phyloP scores from a whole-genome alignment of 2,329 filamentous ascomycete genomes.

The Colletotrichum truncatum region DNA sequence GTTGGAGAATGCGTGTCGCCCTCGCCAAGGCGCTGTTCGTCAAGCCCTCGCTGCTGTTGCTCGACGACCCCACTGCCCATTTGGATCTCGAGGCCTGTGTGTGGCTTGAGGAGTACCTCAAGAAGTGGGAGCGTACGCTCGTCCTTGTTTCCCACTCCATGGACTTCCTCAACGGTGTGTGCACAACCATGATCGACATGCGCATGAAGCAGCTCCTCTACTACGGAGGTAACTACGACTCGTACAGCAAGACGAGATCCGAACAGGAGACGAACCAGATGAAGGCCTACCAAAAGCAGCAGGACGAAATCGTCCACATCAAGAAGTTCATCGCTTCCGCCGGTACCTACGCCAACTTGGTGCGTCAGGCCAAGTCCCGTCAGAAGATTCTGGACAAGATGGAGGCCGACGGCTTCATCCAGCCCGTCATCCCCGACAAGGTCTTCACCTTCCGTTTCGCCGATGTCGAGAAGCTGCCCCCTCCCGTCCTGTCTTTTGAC shows the following conservation, averaged over 20 bases:
- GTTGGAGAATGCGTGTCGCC: constrained; percentile 99
- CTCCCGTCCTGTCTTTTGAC: constrained; percentile 95
- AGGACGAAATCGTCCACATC: constrained; percentile 99
- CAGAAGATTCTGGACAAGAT: constrained; percentile 99
- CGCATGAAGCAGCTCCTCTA: constrained; percentile 87
- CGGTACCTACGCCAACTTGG: constrained; percentile 99
- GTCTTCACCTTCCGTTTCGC: constrained; percentile 99
- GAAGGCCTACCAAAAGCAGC: constrained; percentile 99
- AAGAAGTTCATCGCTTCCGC: constrained; percentile 99
- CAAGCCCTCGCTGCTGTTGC: constrained; percentile 92
- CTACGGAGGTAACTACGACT: constrained; percentile 99
- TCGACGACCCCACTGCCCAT: constrained; percentile 98
- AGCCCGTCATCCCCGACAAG: constrained; percentile 84
- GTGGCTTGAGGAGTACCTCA: constrained; percentile 99
- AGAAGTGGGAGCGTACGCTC: constrained; percentile 99
- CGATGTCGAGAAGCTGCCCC: constrained; percentile 98
- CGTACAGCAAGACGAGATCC: constrained; percentile 90
- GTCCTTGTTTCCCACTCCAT: constrained; percentile 97
- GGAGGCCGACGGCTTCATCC: constrained; percentile 99
- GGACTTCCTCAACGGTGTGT: constrained; percentile 99
- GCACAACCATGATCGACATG: constrained; percentile 99
- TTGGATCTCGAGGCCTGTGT: constrained; percentile 99
- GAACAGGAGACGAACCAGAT: constrained; percentile 98
- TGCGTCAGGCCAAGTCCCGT: constrained; percentile 97
- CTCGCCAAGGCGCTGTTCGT: constrained; percentile 98